phyloP scores from a whole-genome alignment of 495 filamentous ascomycete genomes.

The Neurospora sp. region DNA sequence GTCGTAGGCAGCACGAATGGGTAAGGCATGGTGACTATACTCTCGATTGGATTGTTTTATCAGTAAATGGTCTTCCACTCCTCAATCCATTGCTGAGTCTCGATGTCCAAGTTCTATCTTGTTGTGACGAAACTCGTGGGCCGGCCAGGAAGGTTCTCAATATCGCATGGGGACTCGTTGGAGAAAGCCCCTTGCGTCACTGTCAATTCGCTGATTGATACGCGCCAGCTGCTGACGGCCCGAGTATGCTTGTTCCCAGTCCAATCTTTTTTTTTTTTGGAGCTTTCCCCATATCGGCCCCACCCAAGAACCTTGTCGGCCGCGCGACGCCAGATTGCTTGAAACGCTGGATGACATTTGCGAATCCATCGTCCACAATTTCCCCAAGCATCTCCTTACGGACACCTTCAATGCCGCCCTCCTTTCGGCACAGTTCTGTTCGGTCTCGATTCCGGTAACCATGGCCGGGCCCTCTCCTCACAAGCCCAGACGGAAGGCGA shows the following conservation, averaged over 20 bases:
- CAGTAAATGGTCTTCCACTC: neutral
- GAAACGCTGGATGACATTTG: neutral
- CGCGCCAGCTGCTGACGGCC: neutral
- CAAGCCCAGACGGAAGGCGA: constrained; percentile 41
- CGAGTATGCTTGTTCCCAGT: neutral
- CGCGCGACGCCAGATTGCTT: constrained; percentile 10
- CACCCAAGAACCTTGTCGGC: neutral
- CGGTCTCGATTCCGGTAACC: constrained; percentile 21
- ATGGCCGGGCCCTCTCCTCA: constrained; percentile 36
- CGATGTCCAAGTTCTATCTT: neutral
- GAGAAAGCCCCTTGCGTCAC: neutral
- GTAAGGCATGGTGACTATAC: constrained; percentile 59
- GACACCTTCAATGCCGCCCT: constrained; percentile 14
- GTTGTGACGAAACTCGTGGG: neutral
- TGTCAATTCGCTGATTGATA: neutral
- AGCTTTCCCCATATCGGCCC: neutral
- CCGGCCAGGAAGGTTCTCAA: neutral
- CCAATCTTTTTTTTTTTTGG: neutral
- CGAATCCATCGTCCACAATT: neutral
- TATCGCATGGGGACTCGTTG: neutral
- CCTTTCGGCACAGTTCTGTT: neutral
- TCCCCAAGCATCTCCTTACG: neutral
- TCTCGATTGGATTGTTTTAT: neutral
- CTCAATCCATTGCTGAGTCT: neutral
- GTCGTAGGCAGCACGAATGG: constrained; percentile 78